These are phyloP conservation scores for Lippia alba DNA, from an alignment of 305 asterid genomes.

Conservation along the genomic window DNA sequence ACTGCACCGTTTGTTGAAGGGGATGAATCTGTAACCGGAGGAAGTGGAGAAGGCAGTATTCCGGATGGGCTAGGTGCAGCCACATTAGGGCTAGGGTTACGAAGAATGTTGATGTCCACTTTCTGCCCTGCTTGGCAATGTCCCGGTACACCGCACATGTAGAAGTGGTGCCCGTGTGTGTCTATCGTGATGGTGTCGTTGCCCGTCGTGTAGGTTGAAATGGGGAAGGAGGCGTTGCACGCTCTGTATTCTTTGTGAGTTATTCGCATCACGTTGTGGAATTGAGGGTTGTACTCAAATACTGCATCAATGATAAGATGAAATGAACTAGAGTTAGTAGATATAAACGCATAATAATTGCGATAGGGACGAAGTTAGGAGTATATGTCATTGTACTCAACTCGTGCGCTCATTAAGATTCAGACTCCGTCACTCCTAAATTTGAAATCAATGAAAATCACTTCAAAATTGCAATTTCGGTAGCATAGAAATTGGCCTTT, in stretches of 20 bases:
- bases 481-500: no score
- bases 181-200: constrained; percentile 73
- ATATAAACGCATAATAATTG: no score
- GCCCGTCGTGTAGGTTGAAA: constrained; percentile 72
- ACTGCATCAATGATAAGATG: constrained; percentile 36
- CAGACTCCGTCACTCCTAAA: no score
- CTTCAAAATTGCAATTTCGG: no score
- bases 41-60: constrained; percentile 40
- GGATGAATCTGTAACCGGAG: constrained; percentile 41
- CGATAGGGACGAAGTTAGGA: no score
- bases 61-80: constrained; percentile 44
- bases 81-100: not conserved
- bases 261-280: constrained; percentile 82
- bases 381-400: no score
- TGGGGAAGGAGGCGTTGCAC: constrained; percentile 78
- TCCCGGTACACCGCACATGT: constrained; percentile 80
- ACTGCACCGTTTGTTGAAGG: constrained; percentile 53
- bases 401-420: no score
- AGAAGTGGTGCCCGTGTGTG: constrained; percentile 77
- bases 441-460: no score
- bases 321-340: no score
- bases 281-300: constrained; percentile 71
- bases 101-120: constrained; percentile 76
- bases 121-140: constrained; percentile 88
- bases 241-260: constrained; percentile 63